A percentile compares a stretch with the other conserved stretches of the same genome.
Evolutionary conservation across 2,329 filamentous ascomycete species (phyloP).

Genomic region (Fusarium equiseti): DNA sequence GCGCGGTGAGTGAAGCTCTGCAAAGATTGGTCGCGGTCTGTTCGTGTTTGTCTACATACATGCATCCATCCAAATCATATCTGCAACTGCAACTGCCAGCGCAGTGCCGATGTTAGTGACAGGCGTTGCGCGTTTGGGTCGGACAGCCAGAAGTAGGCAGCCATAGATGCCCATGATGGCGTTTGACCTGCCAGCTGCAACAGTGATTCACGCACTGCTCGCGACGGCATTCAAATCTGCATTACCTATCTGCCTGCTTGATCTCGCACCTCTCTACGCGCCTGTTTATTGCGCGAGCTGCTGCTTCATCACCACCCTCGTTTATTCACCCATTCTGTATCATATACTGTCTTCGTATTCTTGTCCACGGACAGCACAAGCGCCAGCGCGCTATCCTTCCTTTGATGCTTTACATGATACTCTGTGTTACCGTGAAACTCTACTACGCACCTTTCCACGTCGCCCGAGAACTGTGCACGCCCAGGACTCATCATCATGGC

Average conservation of each 20-base stretch:
- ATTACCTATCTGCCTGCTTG: neutral
- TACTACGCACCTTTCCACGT: conserved; percentile 12
- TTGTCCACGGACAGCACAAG: conserved; percentile 12
- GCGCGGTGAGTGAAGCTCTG: conserved; percentile 30
- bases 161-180: conserved; percentile 25
- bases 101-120: conserved; percentile 22
- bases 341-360: conserved; percentile 1
- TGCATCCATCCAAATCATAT: neutral
- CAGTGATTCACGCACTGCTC: conserved; percentile 1
- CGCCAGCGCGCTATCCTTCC: conserved; percentile 18
- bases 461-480: neutral
- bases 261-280: neutral
- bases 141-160: conserved; percentile 32
- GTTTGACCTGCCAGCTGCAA: conserved; percentile 15
- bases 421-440: conserved; percentile 21
- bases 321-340: conserved; percentile 5
- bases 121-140: conserved; percentile 35
- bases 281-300: conserved; percentile 4
- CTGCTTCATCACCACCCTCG: conserved; percentile 5
- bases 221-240: neutral
- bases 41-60: conserved; percentile 10
- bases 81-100: conserved; percentile 14
- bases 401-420: neutral
- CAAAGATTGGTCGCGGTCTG: conserved; percentile 28
- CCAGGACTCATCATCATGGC: conserved; percentile 31